These are phyloP conservation scores for Leptographium galeiforme DNA, from an alignment of 2,329 filamentous ascomycete species.

Conservation along the genomic window DNA sequence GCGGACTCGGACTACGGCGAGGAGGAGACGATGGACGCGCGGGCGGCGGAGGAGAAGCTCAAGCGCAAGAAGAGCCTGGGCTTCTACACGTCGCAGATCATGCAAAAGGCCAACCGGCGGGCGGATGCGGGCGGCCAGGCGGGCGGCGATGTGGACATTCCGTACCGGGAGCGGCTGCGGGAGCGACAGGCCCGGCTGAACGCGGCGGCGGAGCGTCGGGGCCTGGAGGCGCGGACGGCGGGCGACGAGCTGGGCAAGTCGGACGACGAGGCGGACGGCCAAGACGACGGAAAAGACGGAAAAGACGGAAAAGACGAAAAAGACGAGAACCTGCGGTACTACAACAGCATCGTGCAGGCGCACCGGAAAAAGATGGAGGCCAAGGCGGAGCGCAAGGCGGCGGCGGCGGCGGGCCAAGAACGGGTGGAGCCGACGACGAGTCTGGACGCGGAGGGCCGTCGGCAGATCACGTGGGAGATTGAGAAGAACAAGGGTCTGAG, in stretches of 20 bases:
- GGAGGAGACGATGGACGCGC: constrained; percentile 63
- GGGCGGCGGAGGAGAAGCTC: constrained; percentile 75
- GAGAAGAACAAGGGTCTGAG: constrained; percentile 95
- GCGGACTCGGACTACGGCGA: constrained; percentile 86
- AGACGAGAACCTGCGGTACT: constrained; percentile 58
- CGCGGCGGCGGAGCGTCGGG: constrained; percentile 74
- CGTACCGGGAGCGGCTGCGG: constrained; percentile 74
- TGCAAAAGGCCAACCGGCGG: constrained; percentile 83
- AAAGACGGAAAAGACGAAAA: no score
- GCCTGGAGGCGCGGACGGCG: constrained; percentile 48
- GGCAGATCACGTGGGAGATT: constrained; percentile 86
- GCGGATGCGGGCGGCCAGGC: constrained; percentile 58
- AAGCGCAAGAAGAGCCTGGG: constrained; percentile 81
- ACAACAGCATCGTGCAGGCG: constrained; percentile 7
- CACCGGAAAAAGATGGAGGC: constrained; percentile 54
- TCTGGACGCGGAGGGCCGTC: constrained; percentile 71
- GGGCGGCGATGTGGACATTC: constrained; percentile 71
- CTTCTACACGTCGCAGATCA: constrained; percentile 97
- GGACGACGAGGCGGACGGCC: constrained; percentile 56
- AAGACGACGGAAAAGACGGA: constrained; percentile 43
- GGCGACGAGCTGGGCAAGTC: constrained; percentile 53
- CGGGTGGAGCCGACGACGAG: constrained; percentile 52
- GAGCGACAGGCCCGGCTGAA: constrained; percentile 80
- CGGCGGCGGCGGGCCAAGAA: constrained; percentile 49
- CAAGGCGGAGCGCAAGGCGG: constrained; percentile 44